Evolutionary conservation across 2,329 filamentous ascomycete species (phyloP).

Genomic region (Cladosporium velox): DNA sequence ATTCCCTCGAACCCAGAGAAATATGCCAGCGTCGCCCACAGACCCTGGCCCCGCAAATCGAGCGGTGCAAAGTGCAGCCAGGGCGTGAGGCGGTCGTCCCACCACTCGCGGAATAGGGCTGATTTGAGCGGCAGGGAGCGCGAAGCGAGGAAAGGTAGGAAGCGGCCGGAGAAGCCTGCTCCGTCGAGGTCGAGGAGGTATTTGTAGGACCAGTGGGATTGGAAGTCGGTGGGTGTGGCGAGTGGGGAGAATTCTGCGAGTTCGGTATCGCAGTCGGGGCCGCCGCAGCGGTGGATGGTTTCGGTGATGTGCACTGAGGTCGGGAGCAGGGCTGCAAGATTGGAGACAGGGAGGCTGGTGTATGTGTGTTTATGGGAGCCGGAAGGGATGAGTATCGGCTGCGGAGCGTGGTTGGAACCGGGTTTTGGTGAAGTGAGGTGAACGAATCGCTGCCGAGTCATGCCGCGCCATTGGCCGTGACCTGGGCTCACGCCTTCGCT

Average conservation of each 20-base stretch:
- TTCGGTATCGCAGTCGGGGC: constrained; percentile 56
- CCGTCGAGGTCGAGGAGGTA: constrained; percentile 75
- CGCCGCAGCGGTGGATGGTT: constrained; percentile 57
- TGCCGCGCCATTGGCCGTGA: constrained; percentile 61
- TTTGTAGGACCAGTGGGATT: constrained; percentile 63
- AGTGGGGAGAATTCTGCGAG: constrained; percentile 52
- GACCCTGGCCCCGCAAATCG: constrained; percentile 69
- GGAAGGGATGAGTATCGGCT: constrained; percentile 60
- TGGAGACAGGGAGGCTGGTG: constrained; percentile 53
- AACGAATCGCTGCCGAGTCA: constrained; percentile 70
- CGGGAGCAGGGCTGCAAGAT: constrained; percentile 57
- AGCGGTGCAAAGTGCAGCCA: constrained; percentile 83
- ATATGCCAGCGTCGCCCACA: constrained; percentile 74
- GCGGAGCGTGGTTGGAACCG: constrained; percentile 53
- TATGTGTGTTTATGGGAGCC: constrained; percentile 55
- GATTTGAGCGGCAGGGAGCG: constrained; percentile 69
- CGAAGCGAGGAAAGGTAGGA: constrained; percentile 67
- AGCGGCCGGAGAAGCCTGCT: constrained; percentile 64
- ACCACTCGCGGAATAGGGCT: constrained; percentile 77
- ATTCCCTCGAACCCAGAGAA: constrained; percentile 62
- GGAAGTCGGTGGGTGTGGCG: constrained; percentile 49
- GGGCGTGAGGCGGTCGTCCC: constrained; percentile 69
- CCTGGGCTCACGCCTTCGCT: constrained; percentile 56
- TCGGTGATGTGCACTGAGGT: constrained; percentile 63
- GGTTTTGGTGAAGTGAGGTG: constrained; percentile 50